Percentiles rank a stretch among this genome's conserved stretches.
Evolutionary conservation across 116 monocot species (phyloP).

Genomic region (Iris pallida): DNA sequence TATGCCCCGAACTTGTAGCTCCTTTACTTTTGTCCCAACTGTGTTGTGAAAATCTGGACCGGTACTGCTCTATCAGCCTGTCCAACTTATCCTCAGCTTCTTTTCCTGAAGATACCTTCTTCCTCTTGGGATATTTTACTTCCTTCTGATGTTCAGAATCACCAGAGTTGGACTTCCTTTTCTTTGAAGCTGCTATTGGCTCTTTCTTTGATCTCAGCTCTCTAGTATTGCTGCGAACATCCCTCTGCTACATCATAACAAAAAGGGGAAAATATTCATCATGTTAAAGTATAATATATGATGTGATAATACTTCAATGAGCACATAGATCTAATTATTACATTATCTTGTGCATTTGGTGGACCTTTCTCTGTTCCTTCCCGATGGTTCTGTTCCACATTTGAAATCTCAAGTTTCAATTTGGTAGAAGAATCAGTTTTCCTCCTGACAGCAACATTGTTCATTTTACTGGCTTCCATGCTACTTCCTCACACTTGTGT

Average conservation of each 20-base stretch:
- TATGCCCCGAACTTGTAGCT: conserved; percentile 15
- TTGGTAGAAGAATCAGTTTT: conserved; percentile 5
- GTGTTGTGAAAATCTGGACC: conserved; percentile 45
- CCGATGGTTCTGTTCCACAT: conserved; percentile 1
- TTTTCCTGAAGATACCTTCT: conserved; percentile 14
- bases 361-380: neutral
- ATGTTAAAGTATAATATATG: neutral
- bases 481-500: conserved; percentile 1
- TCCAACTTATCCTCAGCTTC: conserved; percentile 64
- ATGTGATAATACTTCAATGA: neutral
- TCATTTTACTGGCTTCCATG: conserved; percentile 3
- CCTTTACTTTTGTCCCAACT: conserved; percentile 26
- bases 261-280: neutral
- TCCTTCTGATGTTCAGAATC: conserved; percentile 10
- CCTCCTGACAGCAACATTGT: conserved; percentile 5
- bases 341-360: conserved; percentile 10
- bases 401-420: conserved; percentile 9
- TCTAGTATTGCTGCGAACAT: neutral
- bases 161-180: conserved; percentile 11
- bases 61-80: conserved; percentile 59
- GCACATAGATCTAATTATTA: neutral
- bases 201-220: conserved; percentile 1
- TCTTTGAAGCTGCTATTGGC: conserved; percentile 6
- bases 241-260: conserved; percentile 12
- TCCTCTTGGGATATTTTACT: conserved; percentile 32